A percentile compares a stretch with the other conserved stretches of the same genome.
These are phyloP conservation scores for Colletotrichum cereale DNA, from an alignment of 2,329 filamentous ascomycete species.

Conservation along the genomic window DNA sequence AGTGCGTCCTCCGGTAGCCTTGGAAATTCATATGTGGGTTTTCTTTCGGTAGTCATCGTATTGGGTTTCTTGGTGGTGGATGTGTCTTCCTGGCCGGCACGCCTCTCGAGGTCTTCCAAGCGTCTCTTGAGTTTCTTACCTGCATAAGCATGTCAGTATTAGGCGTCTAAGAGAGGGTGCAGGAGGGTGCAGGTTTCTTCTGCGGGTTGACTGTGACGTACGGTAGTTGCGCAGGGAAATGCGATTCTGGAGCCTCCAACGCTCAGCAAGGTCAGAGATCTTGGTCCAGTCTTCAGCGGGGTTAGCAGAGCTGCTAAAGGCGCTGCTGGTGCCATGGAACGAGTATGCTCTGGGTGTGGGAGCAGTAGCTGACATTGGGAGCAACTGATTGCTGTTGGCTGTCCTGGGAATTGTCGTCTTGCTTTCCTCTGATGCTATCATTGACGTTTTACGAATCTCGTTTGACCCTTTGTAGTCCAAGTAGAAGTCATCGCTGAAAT, in stretches of 20 bases:
- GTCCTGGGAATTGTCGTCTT: not conserved
- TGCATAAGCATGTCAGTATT: conserved; percentile 49
- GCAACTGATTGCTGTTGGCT: not conserved
- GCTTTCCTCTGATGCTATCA: too few species aligned
- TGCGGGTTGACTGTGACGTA: conserved; percentile 61
- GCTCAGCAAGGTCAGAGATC: conserved; percentile 96
- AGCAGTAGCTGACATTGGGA: conserved; percentile 47
- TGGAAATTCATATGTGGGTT: too few species aligned
- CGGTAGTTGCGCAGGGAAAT: conserved; percentile 98
- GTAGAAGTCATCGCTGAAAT: too few species aligned
- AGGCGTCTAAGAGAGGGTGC: not conserved
- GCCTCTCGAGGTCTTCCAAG: conserved; percentile 85
- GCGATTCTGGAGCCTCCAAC: conserved; percentile 94
- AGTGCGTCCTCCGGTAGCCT: too few species aligned
- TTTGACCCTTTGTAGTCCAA: too few species aligned
- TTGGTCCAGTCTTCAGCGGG: conserved; percentile 99
- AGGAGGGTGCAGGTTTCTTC: conserved; percentile 12
- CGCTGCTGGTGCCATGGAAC: conserved; percentile 86
- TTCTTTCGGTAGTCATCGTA: too few species aligned
- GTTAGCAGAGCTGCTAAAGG: conserved; percentile 93
- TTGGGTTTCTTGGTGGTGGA: conserved; percentile 54
- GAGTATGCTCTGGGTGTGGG: conserved; percentile 74
- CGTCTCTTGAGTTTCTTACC: conserved; percentile 95
- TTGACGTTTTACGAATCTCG: too few species aligned
- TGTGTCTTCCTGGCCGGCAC: conserved; percentile 71